Conservation (phyloP, 1,284 basidiomycete genomes). For the Mycena sp. region DNA sequence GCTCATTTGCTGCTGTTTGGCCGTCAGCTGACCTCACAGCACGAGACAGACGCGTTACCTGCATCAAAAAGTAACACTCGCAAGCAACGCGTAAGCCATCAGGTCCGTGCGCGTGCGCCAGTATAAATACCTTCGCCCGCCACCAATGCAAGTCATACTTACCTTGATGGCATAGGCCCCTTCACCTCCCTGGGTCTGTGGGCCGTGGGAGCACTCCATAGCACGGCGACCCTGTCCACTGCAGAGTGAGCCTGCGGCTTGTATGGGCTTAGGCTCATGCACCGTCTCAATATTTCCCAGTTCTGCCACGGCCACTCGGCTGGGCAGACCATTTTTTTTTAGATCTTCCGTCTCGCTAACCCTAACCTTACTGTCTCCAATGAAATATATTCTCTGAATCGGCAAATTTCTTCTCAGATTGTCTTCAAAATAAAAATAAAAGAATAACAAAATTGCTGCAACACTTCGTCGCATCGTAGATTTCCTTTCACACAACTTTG, state of each 20-base stretch:
- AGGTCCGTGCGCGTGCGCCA: background rate
- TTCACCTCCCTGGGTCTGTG: conserved; percentile 54
- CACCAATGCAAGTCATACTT: conserved; percentile 44
- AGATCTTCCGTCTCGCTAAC: no score
- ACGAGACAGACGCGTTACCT: no score
- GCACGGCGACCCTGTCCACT: conserved; percentile 76
- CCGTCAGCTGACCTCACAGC: no score
- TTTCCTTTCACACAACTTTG: no score
- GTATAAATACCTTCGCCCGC: background rate
- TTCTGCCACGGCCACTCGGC: conserved; percentile 26
- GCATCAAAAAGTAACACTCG: no score
- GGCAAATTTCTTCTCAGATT: no score
- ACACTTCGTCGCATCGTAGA: no score
- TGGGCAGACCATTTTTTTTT: conserved; percentile 24
- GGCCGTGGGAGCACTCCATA: conserved; percentile 62
- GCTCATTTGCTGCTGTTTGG: no score
- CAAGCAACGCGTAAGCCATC: conserved; percentile 4
- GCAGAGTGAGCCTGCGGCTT: conserved; percentile 54
- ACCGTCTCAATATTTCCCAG: conserved; percentile 78
- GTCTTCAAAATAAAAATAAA: no score
- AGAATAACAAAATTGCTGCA: no score
- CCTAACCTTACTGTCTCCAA: no score
- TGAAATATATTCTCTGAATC: no score
- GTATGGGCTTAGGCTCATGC: conserved; percentile 50
- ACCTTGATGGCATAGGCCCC: conserved; percentile 53